Base-by-base conservation (phyloP, 176 grass and related monocot species). In the Cymbopogon citratus region DNA sequence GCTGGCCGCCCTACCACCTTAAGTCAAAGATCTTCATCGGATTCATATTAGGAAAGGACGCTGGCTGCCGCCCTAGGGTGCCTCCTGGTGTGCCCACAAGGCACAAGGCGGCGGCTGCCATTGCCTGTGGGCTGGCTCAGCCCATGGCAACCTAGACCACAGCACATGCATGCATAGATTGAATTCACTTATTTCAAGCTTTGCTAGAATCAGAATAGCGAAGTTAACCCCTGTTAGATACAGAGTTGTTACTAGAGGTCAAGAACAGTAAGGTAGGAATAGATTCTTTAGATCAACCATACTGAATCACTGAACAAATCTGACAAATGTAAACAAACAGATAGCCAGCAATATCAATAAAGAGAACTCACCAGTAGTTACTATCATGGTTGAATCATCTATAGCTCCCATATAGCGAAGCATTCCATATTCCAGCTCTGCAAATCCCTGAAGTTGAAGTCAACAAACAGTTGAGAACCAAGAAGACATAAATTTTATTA, bases 381-480 rank as follows among this genome's bases (percentile, higher is more conserved):
- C 73, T 79, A 98, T 86, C 84, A 91, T 93, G 82, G 92, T 95
- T 26, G 91, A 88, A 78, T 98, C 92, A 93, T 92, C 87, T 24
- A 95, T 93, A 91, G 92, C 84, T 52, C 92, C 89, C 92, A 98
- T 98, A 77, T 93, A 95, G 18, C 87, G 96, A 81, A 98, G 81
- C 89, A 98, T 98, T 71, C 92, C 96, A 33, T 98, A 98, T 85
- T 98, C 92, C 33, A 98, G 96, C 83, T 98, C 96, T 9, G 31
- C 31, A 33, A 33, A 33, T 33, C 31, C 31, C 31, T 33, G 31
- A 33, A 33, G 31, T 33, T 33, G 31, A 33, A 33, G 31, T 33
- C 3, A 1, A 33, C 31, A 33, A 33, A 33, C 31, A 33, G 31
- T 33, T 33, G 31, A 33, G 31, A 3, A 33, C 1, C 31, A 33